A percentile compares a stretch with the other conserved stretches of the same genome.
These are phyloP conservation scores for Pittosporum tobira DNA, from an alignment of 129 eudicot genomes.

Conservation along the genomic window DNA sequence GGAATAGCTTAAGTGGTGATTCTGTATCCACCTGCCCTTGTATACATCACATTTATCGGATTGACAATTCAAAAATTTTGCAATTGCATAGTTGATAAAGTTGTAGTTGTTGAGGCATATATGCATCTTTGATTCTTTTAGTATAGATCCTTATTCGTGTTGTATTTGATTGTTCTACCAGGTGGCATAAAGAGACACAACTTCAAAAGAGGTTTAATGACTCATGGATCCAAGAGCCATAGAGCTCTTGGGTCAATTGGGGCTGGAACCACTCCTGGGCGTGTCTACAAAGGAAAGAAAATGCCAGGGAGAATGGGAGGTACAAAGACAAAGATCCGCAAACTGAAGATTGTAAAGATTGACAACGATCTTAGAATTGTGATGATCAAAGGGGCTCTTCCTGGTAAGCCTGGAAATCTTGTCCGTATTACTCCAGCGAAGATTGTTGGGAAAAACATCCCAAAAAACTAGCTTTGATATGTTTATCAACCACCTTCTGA, in stretches of 20 bases:
- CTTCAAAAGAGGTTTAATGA: constrained; percentile 90
- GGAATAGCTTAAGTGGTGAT: too few relatives aligned
- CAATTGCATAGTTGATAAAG: not conserved
- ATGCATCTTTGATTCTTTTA: not conserved
- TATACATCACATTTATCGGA: too few relatives aligned
- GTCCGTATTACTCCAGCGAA: constrained; percentile 88
- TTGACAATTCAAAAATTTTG: not conserved
- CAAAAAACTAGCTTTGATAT: constrained; percentile 43
- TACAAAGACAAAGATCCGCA: constrained; percentile 68
- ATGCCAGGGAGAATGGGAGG: constrained; percentile 99
- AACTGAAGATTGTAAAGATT: constrained; percentile 70
- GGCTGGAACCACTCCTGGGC: constrained; percentile 98
- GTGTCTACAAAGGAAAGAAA: constrained; percentile 84
- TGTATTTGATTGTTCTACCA: constrained; percentile 15
- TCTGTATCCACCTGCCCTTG: too few relatives aligned
- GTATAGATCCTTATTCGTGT: not conserved
- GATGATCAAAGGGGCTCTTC: constrained; percentile 93
- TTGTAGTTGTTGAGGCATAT: not conserved
- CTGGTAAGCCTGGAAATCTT: constrained; percentile 98
- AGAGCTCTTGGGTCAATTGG: constrained; percentile 87
- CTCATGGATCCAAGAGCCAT: constrained; percentile 96
- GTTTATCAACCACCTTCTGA: not conserved
- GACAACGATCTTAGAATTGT: constrained; percentile 70
- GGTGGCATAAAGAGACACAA: constrained; percentile 94
- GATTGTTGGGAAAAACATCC: constrained; percentile 89